These are phyloP conservation scores for Aspergillus sclerotialis DNA, from an alignment of 2,329 filamentous ascomycete species.

Conservation along the genomic window DNA sequence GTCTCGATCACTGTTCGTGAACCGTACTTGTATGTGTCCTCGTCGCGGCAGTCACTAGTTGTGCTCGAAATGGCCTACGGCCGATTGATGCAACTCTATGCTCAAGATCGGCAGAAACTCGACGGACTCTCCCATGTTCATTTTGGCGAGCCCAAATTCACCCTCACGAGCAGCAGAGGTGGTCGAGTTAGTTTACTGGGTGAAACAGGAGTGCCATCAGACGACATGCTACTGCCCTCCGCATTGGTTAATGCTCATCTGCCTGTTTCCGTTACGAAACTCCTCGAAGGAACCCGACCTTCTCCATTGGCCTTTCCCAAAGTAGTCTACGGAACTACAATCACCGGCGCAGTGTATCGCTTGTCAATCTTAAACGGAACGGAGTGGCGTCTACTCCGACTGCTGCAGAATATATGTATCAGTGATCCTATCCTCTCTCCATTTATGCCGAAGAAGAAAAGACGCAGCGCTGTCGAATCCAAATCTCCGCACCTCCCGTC, in stretches of 20 bases:
- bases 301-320: conserved; percentile 19
- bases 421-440: conserved; percentile 44
- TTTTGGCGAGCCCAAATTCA: conserved; percentile 36
- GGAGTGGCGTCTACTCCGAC: conserved; percentile 62
- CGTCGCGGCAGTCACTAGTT: conserved; percentile 47
- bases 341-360: conserved; percentile 64
- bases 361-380: conserved; percentile 59
- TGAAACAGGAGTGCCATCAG: conserved; percentile 14
- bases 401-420: conserved; percentile 64
- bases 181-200: conserved; percentile 42
- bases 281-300: conserved; percentile 13
- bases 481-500: conserved; percentile 38
- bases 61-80: conserved; percentile 37
- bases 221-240: conserved; percentile 24
- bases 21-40: conserved; percentile 48
- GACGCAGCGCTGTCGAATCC: conserved; percentile 18
- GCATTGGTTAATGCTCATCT: conserved; percentile 26
- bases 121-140: conserved; percentile 31
- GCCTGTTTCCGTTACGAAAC: conserved; percentile 26
- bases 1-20: conserved; percentile 43
- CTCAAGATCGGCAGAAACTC: conserved; percentile 24
- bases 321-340: conserved; percentile 57
- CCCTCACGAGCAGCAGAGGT: conserved; percentile 45
- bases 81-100: conserved; percentile 26
- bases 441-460: conserved; percentile 33